Conservation (phyloP, 1,284 basidiomycete genomes). For the Naganishia albida region DNA sequence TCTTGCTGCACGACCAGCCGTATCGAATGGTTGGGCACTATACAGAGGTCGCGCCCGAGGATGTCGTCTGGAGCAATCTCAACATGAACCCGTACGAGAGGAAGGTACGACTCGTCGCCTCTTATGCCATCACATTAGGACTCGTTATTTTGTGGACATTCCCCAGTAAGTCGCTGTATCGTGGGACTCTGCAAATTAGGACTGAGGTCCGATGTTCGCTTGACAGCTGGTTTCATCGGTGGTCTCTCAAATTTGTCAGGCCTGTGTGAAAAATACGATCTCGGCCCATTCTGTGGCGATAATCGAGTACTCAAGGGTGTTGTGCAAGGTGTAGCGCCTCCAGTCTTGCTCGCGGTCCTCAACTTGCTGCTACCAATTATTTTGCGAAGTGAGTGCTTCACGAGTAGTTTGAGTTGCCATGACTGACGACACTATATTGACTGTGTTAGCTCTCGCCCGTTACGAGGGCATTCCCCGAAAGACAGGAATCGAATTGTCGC, state of each 20-base stretch:
- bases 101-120: slow-evolving; percentile 59
- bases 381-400: slow-evolving; percentile 59
- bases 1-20: slow-evolving; percentile 72
- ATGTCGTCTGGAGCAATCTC: slow-evolving; percentile 68
- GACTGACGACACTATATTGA: not conserved
- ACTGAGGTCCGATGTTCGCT: not conserved
- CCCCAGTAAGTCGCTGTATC: slow-evolving; percentile 51
- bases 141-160: slow-evolving; percentile 69
- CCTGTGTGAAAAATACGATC: slow-evolving; percentile 55
- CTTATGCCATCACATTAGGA: slow-evolving; percentile 60
- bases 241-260: slow-evolving; percentile 57
- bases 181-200: not conserved
- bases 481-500: slow-evolving; percentile 69
- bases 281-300: slow-evolving; percentile 44
- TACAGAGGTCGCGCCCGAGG: slow-evolving; percentile 68
- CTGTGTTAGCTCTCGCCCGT: slow-evolving; percentile 60
- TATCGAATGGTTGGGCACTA: slow-evolving; percentile 64
- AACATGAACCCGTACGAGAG: slow-evolving; percentile 85
- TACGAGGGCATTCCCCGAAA: slow-evolving; percentile 72
- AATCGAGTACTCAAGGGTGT: slow-evolving; percentile 61
- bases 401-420: not conserved
- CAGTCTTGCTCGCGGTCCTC: slow-evolving; percentile 66
- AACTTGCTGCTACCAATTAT: slow-evolving; percentile 71
- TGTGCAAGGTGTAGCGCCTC: slow-evolving; percentile 66
- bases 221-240: slow-evolving; percentile 56